Evolutionary conservation across 768 basidiomycete genomes (phyloP).

Genomic region (Lentinula detonsa): DNA sequence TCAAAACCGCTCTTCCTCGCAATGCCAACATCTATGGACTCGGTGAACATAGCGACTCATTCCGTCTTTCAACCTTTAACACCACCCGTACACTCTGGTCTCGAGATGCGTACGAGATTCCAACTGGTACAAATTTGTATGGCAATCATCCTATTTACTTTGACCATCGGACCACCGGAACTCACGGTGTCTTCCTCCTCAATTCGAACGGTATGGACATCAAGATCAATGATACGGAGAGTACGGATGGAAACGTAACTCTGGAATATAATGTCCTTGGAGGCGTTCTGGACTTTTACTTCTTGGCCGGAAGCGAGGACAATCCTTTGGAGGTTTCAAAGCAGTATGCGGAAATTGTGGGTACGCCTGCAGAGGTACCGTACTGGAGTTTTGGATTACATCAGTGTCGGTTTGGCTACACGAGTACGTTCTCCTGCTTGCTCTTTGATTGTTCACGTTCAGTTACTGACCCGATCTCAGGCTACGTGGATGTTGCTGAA

Average conservation of each 20-base stretch:
- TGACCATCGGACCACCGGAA: slow-evolving; percentile 59
- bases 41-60: slow-evolving; percentile 66
- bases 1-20: slow-evolving; percentile 55
- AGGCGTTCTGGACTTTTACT: slow-evolving; percentile 74
- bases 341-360: slow-evolving; percentile 67
- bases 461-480: slow-evolving; percentile 20
- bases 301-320: slow-evolving; percentile 59
- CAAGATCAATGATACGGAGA: slow-evolving; percentile 44
- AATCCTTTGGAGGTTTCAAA: slow-evolving; percentile 52
- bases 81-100: slow-evolving; percentile 55
- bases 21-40: slow-evolving; percentile 72
- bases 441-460: background rate
- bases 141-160: slow-evolving; percentile 71
- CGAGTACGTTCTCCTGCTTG: background rate
- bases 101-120: slow-evolving; percentile 57
- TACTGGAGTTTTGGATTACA: slow-evolving; percentile 73
- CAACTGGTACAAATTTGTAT: slow-evolving; percentile 58
- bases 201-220: slow-evolving; percentile 77
- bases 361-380: slow-evolving; percentile 64
- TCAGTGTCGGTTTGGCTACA: slow-evolving; percentile 67
- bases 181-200: slow-evolving; percentile 65
- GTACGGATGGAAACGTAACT: slow-evolving; percentile 23
- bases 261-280: slow-evolving; percentile 77
- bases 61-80: slow-evolving; percentile 48
- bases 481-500: slow-evolving; percentile 54